These are phyloP conservation scores for Xylaria bambusicola DNA, from an alignment of 495 filamentous ascomycete genomes.

Conservation along the genomic window DNA sequence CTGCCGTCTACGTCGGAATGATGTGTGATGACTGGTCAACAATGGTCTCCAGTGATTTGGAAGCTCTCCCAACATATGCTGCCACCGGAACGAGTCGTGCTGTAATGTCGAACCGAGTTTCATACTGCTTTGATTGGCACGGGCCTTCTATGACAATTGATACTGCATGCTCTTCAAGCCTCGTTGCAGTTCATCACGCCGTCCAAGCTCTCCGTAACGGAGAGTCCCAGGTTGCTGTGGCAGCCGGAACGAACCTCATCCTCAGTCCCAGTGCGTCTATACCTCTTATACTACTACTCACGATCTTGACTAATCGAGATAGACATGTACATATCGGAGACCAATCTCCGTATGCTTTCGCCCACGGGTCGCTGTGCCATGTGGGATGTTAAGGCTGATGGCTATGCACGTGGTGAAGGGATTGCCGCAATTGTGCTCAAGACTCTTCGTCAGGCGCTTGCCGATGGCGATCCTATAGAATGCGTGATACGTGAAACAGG, in stretches of 20 bases:
- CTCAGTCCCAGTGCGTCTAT: constrained; percentile 37
- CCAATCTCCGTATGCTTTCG: constrained; percentile 13
- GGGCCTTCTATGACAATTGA: constrained; percentile 32
- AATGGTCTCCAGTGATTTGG: not conserved
- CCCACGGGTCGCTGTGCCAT: constrained; percentile 37
- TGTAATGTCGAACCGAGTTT: not conserved
- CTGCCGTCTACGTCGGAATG: not conserved
- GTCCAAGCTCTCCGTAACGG: constrained; percentile 42
- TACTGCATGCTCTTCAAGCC: constrained; percentile 48
- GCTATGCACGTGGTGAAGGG: constrained; percentile 65
- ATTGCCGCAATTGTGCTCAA: constrained; percentile 55
- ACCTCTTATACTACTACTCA: no score
- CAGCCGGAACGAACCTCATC: constrained; percentile 37
- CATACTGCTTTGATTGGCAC: not conserved
- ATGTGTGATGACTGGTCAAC: not conserved
- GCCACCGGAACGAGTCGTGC: not conserved
- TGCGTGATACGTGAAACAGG: constrained; percentile 58
- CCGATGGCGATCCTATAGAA: constrained; percentile 54
- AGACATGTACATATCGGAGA: constrained; percentile 34
- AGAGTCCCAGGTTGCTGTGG: constrained; percentile 41
- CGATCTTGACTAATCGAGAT: not conserved
- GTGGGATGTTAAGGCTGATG: constrained; percentile 56
- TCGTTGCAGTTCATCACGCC: constrained; percentile 41
- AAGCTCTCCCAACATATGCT: not conserved
- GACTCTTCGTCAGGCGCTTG: constrained; percentile 49